Evolutionary conservation across 495 filamentous ascomycete species (phyloP).

Genomic region (Aspergillus diversus): DNA sequence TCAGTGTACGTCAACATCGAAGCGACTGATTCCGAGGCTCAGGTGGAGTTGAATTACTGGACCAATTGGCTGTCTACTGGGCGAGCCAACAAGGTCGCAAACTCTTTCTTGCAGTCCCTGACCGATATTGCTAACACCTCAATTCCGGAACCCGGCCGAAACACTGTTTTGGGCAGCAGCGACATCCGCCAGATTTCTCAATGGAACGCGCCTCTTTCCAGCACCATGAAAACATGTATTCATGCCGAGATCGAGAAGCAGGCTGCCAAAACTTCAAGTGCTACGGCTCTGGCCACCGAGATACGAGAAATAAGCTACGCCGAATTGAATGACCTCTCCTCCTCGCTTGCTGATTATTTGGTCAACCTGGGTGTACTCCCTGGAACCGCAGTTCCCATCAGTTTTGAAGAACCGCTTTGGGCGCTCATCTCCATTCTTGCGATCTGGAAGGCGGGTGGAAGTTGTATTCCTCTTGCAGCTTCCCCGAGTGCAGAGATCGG

Average conservation of each 20-base stretch:
- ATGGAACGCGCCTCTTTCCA: not conserved
- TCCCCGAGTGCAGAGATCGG: not conserved
- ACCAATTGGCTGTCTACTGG: constrained; percentile 5
- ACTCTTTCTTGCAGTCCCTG: constrained; percentile 1
- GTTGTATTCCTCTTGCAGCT: constrained; percentile 1
- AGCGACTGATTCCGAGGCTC: constrained; percentile 2
- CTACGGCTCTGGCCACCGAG: not conserved
- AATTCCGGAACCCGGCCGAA: not conserved
- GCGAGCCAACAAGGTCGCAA: not conserved
- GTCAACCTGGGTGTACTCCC: constrained; percentile 5
- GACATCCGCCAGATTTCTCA: not conserved
- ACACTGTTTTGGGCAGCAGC: not conserved
- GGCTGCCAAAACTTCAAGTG: not conserved
- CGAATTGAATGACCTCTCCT: not conserved
- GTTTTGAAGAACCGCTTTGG: constrained; percentile 1
- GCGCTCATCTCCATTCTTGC: constrained; percentile 2
- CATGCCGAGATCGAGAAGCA: constrained; percentile 7
- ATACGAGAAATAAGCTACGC: constrained; percentile 4
- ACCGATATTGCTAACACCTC: not conserved
- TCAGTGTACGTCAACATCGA: constrained; percentile 8
- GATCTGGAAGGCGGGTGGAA: constrained; percentile 6
- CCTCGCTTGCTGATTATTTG: not conserved
- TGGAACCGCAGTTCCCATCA: constrained; percentile 1
- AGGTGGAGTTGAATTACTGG: constrained; percentile 9
- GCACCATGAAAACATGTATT: not conserved